Conservation (phyloP, 140 eudicot species). For the Senecio squalidus region DNA sequence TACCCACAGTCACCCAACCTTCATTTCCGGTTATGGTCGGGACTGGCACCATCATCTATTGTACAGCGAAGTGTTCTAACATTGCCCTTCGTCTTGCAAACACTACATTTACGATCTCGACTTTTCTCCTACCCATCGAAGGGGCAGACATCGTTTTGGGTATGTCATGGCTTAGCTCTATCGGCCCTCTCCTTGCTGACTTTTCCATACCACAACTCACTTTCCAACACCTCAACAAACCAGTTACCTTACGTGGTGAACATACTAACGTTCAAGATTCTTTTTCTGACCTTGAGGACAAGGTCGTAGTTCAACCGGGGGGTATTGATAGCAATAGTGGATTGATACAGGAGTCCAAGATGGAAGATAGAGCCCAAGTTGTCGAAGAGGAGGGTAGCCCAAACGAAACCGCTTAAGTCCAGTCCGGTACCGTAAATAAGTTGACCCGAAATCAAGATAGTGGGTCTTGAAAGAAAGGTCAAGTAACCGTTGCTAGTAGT, state of each 20-base stretch:
- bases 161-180: neutral
- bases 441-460: no score
- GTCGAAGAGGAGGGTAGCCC: no score
- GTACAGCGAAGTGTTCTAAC: neutral
- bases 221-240: neutral
- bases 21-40: constrained; percentile 5
- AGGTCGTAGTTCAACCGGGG: no score
- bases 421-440: no score
- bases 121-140: neutral
- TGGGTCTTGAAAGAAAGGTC: no score
- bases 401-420: no score
- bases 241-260: neutral
- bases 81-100: neutral
- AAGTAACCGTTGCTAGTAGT: no score
- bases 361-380: no score
- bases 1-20: neutral
- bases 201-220: neutral
- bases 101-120: neutral
- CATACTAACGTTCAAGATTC: neutral
- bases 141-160: neutral
- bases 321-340: no score
- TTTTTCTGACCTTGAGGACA: neutral
- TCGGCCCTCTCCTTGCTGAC: neutral
- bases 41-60: neutral
- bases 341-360: no score